Conservation (phyloP, 2,329 filamentous ascomycete genomes). For the Lachnellula occidentalis region DNA sequence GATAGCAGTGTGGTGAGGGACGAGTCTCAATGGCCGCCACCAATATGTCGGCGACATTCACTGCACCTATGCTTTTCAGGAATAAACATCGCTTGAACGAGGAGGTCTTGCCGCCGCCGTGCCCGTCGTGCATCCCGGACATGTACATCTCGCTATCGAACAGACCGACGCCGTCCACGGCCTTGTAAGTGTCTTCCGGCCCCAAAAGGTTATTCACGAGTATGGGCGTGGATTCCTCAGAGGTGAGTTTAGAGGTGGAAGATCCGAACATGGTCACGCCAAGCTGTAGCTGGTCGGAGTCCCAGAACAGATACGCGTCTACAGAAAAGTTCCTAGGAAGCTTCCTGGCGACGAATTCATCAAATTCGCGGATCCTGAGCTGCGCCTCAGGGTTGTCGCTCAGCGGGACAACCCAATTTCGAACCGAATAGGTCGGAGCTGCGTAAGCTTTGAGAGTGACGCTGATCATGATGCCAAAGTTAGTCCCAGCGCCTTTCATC, state of each 20-base stretch:
- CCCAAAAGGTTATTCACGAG: slow-evolving; percentile 30
- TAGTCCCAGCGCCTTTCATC: slow-evolving; percentile 22
- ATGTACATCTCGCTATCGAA: slow-evolving; percentile 59
- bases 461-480: slow-evolving; percentile 23
- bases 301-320: slow-evolving; percentile 52
- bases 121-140: slow-evolving; percentile 53
- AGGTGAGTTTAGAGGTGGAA: slow-evolving; percentile 27
- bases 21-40: slow-evolving; percentile 38
- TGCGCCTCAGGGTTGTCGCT: slow-evolving; percentile 28
- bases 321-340: slow-evolving; percentile 42
- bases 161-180: slow-evolving; percentile 43
- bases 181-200: slow-evolving; percentile 28
- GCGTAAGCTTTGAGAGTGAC: slow-evolving; percentile 18
- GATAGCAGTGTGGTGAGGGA: slow-evolving; percentile 45
- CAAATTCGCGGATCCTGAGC: slow-evolving; percentile 35
- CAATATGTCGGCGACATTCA: slow-evolving; percentile 34
- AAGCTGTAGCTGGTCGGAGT: slow-evolving; percentile 41
- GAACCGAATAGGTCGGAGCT: slow-evolving; percentile 16
- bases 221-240: slow-evolving; percentile 7
- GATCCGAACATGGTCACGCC: slow-evolving; percentile 46
- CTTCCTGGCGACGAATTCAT: slow-evolving; percentile 33
- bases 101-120: slow-evolving; percentile 51
- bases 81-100: slow-evolving; percentile 62
- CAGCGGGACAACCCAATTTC: slow-evolving; percentile 20
- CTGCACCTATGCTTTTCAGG: slow-evolving; percentile 41